Conservation (phyloP, 306 rosid genomes). For the Gastrolobium villosum region DNA sequence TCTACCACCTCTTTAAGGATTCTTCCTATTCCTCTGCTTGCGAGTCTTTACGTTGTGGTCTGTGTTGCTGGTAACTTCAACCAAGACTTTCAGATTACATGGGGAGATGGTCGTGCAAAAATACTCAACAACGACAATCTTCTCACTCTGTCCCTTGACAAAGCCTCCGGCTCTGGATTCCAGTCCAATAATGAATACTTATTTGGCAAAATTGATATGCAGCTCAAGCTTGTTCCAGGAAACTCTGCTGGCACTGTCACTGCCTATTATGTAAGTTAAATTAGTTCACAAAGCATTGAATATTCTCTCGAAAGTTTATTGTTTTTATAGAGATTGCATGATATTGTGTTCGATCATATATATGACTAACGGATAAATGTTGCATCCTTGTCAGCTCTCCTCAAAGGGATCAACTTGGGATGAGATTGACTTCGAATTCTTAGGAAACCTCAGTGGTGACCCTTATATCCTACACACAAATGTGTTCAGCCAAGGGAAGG, state of each 20-base stretch:
- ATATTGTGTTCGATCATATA: too few relatives aligned
- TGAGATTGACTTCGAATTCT: constrained; percentile 80
- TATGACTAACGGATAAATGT: neutral
- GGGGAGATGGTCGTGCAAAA: constrained; percentile 81
- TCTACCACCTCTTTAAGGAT: neutral
- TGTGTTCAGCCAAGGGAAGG: constrained; percentile 76
- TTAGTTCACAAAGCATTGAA: too few relatives aligned
- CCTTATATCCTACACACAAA: constrained; percentile 81
- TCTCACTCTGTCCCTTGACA: constrained; percentile 66
- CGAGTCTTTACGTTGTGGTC: neutral
- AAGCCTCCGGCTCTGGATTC: constrained; percentile 78
- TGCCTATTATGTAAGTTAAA: constrained; percentile 68
- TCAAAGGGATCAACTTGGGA: constrained; percentile 77
- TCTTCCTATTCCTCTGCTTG: constrained; percentile 31
- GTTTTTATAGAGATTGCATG: too few relatives aligned
- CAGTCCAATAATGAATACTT: constrained; percentile 71
- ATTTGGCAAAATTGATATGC: constrained; percentile 77
- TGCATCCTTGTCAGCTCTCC: constrained; percentile 51
- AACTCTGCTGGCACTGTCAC: constrained; percentile 90
- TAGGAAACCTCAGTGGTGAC: constrained; percentile 78
- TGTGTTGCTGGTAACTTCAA: constrained; percentile 54
- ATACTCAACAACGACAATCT: constrained; percentile 67
- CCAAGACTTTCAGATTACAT: constrained; percentile 65
- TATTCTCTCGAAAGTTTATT: too few relatives aligned
- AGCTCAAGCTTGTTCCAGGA: constrained; percentile 80